phyloP scores from a whole-genome alignment of 2,329 filamentous ascomycete species.

The Fusarium sarcochroum region DNA sequence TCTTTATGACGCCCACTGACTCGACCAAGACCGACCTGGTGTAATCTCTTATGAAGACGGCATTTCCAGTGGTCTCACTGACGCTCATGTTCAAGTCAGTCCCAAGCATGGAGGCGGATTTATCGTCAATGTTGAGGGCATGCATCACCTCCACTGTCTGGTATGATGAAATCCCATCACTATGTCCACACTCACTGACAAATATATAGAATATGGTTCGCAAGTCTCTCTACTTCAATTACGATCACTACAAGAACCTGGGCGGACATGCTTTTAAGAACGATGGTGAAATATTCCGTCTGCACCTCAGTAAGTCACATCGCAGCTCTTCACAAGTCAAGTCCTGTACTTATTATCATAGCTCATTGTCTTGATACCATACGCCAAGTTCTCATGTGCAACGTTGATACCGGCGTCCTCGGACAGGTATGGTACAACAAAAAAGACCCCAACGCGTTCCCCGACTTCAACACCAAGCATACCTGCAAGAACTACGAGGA shows the following conservation, averaged over 20 bases:
- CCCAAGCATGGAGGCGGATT: constrained; percentile 71
- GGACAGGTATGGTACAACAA: constrained; percentile 72
- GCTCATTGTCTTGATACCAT: constrained; percentile 72
- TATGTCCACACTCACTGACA: not conserved
- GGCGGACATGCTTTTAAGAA: constrained; percentile 69
- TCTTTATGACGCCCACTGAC: constrained; percentile 5
- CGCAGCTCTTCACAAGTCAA: accelerated
- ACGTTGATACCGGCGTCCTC: constrained; percentile 70
- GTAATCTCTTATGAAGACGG: constrained; percentile 66
- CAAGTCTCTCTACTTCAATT: constrained; percentile 71
- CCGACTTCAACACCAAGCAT: constrained; percentile 74
- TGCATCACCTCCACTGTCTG: constrained; percentile 72
- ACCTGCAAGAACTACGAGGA: constrained; percentile 70
- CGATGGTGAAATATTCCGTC: constrained; percentile 65
- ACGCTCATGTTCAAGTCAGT: constrained; percentile 68
- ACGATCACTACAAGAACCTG: constrained; percentile 66
- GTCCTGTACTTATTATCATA: constrained; percentile 1
- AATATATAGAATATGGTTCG: constrained; percentile 66
- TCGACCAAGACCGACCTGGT: constrained; percentile 58
- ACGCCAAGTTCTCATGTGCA: constrained; percentile 75
- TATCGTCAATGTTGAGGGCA: constrained; percentile 69
- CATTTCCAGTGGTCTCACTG: constrained; percentile 63
- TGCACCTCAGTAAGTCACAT: constrained; percentile 67
- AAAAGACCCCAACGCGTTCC: constrained; percentile 63
- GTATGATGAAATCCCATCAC: constrained; percentile 48